Evolutionary conservation across 768 basidiomycete genomes (phyloP), one percentile per base, ranked within the genome.

Genomic region (Fistulinella prunicolor): DNA sequence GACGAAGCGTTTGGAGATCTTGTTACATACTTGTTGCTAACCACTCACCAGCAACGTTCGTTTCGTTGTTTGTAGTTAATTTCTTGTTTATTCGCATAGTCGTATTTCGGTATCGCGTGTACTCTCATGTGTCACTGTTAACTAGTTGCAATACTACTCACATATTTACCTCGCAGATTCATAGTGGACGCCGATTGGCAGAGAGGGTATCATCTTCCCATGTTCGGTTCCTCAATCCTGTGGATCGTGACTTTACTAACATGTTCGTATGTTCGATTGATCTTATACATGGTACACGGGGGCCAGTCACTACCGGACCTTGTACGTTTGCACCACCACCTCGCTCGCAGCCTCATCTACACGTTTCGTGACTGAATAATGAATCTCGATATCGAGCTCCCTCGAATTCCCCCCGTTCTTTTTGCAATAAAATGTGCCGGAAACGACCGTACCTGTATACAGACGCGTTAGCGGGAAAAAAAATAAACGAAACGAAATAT

Each of bases 331-430:
- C 19, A 90, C 84, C 19, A 80, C 68, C n/a, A 75, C 71, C 28
- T 81, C 77, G 28, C 64, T 56, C 6, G 64, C 46, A 21, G 69
- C 56, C 16, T 41, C 55, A 21, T 64, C 68, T 12, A 50, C 60
- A 17, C 71, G 66, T 9, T 78, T 73, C 16, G 70, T 74, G 53
- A 86, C 69, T 0, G 65, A 55, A 61, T 77, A 94, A 64, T 94
- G 91, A 30, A 97, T 89, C 71, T 95, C 94, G 13, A 97, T 81
- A 52, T 94, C 87, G 39, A 97, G 70, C 63, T 96, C 94, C 40
- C 95, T 76, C 34, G 88, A 84, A 65, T 97, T 97, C 4, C 68
- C 73, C 28, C 75, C 70, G 60, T 82, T 89, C 73, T 97, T 97
- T 53, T 75, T 77, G 60, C 89, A 90, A 58, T 80, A 78, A 74